Conservation (phyloP, 495 filamentous ascomycete species). For the Neurospora pannonica region DNA sequence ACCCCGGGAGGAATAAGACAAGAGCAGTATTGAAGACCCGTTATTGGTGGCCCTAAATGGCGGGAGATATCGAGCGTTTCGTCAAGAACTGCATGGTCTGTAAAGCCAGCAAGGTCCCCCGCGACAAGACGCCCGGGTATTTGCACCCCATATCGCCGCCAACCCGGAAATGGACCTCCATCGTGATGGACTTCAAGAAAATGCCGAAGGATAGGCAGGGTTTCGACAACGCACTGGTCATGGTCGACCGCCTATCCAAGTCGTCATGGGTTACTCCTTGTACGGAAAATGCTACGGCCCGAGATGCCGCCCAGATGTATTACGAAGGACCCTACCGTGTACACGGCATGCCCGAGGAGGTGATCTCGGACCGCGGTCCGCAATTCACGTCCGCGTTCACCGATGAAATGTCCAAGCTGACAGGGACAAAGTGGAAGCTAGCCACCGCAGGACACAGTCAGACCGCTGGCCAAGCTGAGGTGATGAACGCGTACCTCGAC, state of each 20-base stretch:
- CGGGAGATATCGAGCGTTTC: background rate
- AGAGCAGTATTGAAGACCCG: background rate
- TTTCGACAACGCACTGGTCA: background rate
- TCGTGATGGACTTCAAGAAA: constrained; percentile 6
- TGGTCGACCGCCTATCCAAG: no score
- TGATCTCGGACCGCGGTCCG: no score
- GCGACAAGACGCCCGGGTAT: background rate
- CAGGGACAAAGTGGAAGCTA: no score
- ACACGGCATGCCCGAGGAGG: no score
- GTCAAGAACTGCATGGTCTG: background rate
- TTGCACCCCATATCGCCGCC: background rate
- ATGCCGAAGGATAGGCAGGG: background rate
- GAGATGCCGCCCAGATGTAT: no score
- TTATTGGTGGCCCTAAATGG: background rate
- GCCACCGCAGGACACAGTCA: no score
- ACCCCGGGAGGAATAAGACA: constrained; percentile 1
- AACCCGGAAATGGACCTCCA: background rate
- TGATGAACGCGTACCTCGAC: no score
- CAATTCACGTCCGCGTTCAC: no score
- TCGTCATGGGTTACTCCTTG: background rate
- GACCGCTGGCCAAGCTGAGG: no score
- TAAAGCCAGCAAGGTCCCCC: background rate
- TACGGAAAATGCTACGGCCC: no score
- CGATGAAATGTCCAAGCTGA: no score
- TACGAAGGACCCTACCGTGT: no score